A percentile compares a stretch with the other conserved stretches of the same genome.
Evolutionary conservation across 768 basidiomycete species (phyloP).

Genomic region (Lactifluus volemus): DNA sequence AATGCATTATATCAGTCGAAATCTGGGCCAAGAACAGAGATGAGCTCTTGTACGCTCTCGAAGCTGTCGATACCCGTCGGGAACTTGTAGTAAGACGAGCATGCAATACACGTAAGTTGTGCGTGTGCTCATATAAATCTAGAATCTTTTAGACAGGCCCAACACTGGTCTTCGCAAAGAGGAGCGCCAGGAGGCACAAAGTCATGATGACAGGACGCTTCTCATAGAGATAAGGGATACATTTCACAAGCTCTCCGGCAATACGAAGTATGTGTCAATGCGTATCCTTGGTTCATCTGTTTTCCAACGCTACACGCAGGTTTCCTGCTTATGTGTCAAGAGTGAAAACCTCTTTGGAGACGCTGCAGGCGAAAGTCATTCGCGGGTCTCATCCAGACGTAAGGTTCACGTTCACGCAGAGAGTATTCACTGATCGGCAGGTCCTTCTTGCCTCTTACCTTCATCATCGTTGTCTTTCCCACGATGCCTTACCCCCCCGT

Average conservation of each 20-base stretch:
- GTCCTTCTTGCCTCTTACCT: too few relatives aligned
- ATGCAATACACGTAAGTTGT: too few relatives aligned
- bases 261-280: not conserved
- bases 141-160: not conserved
- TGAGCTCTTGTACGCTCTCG: not conserved
- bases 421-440: too few relatives aligned
- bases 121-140: not conserved
- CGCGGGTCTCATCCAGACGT: not conserved
- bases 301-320: not conserved
- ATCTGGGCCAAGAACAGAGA: slow-evolving; percentile 8
- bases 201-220: slow-evolving; percentile 2
- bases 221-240: not conserved
- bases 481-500: too few relatives aligned
- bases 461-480: too few relatives aligned
- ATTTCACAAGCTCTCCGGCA: not conserved
- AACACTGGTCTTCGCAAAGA: not conserved
- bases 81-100: not conserved
- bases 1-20: not conserved
- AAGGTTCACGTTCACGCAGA: not conserved
- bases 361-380: not conserved
- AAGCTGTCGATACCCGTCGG: not conserved
- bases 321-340: not conserved
- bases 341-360: not conserved
- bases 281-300: not conserved
- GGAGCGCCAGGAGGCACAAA: slow-evolving; percentile 6